phyloP scores from a whole-genome alignment of 805 yeast genomes.

The Yamadazyma tumulicola region DNA sequence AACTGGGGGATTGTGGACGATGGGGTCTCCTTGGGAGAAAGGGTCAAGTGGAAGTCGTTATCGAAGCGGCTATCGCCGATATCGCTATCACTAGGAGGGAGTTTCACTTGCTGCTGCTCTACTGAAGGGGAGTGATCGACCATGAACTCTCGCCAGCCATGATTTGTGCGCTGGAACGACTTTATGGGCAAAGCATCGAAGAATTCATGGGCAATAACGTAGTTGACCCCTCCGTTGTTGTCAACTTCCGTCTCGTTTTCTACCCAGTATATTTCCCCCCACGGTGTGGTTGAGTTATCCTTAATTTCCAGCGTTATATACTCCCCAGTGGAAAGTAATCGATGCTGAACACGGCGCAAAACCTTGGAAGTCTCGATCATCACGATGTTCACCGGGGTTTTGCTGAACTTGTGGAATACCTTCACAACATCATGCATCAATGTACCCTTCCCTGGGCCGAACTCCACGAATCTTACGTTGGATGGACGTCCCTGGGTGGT shows the following conservation, averaged over 20 bases:
- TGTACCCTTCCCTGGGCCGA: constrained; percentile 87
- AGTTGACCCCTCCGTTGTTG: constrained; percentile 43
- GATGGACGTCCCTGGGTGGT: constrained; percentile 49
- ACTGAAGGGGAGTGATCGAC: constrained; percentile 54
- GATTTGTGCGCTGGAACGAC: constrained; percentile 54
- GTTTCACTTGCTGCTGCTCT: constrained; percentile 27
- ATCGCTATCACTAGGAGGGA: constrained; percentile 15
- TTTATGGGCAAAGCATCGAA: constrained; percentile 84
- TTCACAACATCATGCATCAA: constrained; percentile 62
- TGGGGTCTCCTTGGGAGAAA: constrained; percentile 59
- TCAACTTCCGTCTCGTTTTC: constrained; percentile 57
- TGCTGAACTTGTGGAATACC: constrained; percentile 41
- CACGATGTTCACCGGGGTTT: constrained; percentile 40
- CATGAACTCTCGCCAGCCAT: constrained; percentile 77
- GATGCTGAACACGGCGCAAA: constrained; percentile 54
- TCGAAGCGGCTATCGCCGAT: constrained; percentile 8
- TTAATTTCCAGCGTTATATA: too few relatives aligned
- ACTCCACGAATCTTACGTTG: constrained; percentile 59
- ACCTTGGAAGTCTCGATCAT: constrained; percentile 72
- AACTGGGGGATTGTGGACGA: constrained; percentile 54
- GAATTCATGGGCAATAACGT: constrained; percentile 78
- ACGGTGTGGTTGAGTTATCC: constrained; percentile 36
- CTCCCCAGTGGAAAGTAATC: constrained; percentile 40
- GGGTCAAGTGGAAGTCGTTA: constrained; percentile 52
- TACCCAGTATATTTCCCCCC: constrained; percentile 58